Evolutionary conservation across 441 rosid species (phyloP).

Genomic region (Gossypium trilobum): DNA sequence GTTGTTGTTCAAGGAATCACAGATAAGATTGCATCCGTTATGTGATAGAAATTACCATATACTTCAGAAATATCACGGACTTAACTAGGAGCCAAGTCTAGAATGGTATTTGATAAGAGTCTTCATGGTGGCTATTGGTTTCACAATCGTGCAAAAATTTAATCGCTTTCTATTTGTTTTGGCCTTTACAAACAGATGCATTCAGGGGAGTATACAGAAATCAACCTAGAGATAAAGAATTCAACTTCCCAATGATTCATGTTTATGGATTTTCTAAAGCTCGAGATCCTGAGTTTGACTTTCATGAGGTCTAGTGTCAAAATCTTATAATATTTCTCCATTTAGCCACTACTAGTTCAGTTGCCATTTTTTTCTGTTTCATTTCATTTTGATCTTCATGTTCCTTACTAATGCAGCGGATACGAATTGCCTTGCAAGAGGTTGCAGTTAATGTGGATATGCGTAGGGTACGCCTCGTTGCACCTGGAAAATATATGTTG

Average conservation of each 20-base stretch:
- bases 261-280: conserved; percentile 91
- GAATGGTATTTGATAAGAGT: background rate
- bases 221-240: conserved; percentile 27
- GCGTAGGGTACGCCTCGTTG: conserved; percentile 65
- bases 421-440: conserved; percentile 57
- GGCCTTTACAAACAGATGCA: conserved; percentile 39
- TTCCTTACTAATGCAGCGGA: conserved; percentile 45
- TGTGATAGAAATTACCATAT: background rate
- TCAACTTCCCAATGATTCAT: conserved; percentile 56
- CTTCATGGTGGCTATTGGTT: background rate
- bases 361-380: background rate
- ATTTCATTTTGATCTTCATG: background rate
- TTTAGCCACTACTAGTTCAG: background rate
- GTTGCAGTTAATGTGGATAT: conserved; percentile 65
- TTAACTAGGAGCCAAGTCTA: background rate
- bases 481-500: conserved; percentile 90
- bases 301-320: conserved; percentile 50
- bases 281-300: conserved; percentile 76
- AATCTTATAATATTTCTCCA: background rate
- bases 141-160: background rate
- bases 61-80: background rate
- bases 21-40: background rate
- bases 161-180: background rate
- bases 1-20: background rate
- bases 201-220: conserved; percentile 58